Evolutionary conservation across 2,329 filamentous ascomycete species (phyloP).

Genomic region (Arthrobotrys musiformis): DNA sequence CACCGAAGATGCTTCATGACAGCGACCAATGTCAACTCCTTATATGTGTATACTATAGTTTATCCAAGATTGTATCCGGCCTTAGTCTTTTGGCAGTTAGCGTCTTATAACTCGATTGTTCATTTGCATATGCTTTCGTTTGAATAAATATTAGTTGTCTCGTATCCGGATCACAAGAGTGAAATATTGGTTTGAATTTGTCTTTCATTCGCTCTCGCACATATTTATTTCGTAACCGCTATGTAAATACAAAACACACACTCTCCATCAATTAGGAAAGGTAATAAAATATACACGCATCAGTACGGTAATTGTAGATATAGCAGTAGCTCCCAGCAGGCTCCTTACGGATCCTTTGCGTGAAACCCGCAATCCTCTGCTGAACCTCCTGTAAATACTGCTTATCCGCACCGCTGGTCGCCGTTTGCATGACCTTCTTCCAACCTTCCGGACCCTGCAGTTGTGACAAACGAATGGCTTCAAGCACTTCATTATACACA

Average conservation of each 20-base stretch:
- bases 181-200: background rate
- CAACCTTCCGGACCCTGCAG: constrained; percentile 85
- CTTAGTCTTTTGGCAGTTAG: background rate
- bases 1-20: background rate
- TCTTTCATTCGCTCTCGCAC: background rate
- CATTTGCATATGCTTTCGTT: background rate
- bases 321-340: constrained; percentile 75
- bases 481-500: constrained; percentile 83
- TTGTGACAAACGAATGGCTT: constrained; percentile 77
- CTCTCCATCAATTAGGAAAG: constrained; percentile 64
- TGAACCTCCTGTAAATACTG: constrained; percentile 86
- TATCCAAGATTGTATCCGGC: too few relatives aligned
- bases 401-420: constrained; percentile 68
- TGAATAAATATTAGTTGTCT: too few relatives aligned
- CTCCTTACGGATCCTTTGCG: constrained; percentile 68
- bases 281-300: constrained; percentile 86
- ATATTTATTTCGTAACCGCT: constrained; percentile 56
- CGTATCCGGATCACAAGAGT: background rate
- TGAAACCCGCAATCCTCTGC: constrained; percentile 75
- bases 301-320: constrained; percentile 90
- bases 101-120: background rate
- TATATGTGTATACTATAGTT: too few relatives aligned
- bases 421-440: constrained; percentile 81
- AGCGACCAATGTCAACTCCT: background rate
- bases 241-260: constrained; percentile 10